Evolutionary conservation across 192 early-diverging fungal genomes (phyloP).

Genomic region (Rhizoclosmatium sp.): DNA sequence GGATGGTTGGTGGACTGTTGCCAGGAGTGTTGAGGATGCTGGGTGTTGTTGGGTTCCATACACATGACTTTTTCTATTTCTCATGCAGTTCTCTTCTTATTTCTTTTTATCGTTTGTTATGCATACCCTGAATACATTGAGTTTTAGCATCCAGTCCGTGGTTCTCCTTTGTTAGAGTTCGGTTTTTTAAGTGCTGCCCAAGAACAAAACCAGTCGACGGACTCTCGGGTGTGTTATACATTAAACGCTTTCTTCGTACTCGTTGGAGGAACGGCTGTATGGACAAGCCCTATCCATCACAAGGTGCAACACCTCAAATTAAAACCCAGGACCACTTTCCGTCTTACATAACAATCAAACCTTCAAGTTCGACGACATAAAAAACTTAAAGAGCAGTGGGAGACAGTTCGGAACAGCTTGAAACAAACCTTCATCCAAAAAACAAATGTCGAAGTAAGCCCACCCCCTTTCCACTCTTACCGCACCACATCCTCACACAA

Average conservation of each 20-base stretch:
- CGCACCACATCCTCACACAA: background rate
- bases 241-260: too few species aligned
- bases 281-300: too few species aligned
- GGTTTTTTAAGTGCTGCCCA: too few species aligned
- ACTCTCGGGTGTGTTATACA: too few species aligned
- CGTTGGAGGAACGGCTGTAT: too few species aligned
- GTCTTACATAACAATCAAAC: background rate
- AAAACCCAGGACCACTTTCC: background rate
- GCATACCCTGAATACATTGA: too few species aligned
- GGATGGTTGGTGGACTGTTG: background rate
- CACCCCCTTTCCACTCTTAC: background rate
- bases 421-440: background rate
- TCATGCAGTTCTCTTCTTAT: background rate
- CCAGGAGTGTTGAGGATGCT: background rate
- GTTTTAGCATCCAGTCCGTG: too few species aligned
- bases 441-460: background rate
- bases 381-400: too few species aligned
- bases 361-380: background rate
- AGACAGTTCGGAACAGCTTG: background rate
- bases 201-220: too few species aligned
- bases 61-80: background rate
- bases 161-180: too few species aligned
- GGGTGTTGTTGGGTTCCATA: background rate
- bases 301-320: background rate
- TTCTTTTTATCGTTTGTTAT: too few species aligned